A percentile compares a stretch with the other conserved stretches of the same genome.
Evolutionary conservation across 2,329 filamentous ascomycete species (phyloP).

Genomic region (Lecanicillium sp.): DNA sequence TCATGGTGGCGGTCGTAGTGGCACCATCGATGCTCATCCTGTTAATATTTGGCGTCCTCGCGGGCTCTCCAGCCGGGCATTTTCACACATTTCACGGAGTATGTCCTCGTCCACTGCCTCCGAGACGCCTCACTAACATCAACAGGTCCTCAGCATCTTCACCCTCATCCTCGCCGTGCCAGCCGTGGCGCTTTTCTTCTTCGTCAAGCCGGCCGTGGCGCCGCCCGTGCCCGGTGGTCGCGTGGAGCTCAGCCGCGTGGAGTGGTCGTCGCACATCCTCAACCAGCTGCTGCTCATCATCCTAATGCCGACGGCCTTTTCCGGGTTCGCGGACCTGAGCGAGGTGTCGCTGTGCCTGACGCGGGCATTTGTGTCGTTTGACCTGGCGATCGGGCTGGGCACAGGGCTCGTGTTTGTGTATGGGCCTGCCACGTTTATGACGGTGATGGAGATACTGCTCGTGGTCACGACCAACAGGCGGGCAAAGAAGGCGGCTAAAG

Average conservation of each 20-base stretch:
- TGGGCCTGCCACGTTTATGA: constrained; percentile 20
- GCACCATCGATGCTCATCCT: constrained; percentile 21
- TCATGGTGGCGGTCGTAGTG: constrained; percentile 23
- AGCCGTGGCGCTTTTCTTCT: constrained; percentile 21
- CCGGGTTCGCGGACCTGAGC: constrained; percentile 26
- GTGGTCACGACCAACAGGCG: constrained; percentile 7
- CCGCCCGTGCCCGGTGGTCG: not conserved
- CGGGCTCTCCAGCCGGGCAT: constrained; percentile 19
- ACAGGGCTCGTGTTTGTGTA: constrained; percentile 21
- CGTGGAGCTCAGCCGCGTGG: not conserved
- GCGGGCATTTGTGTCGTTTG: constrained; percentile 21
- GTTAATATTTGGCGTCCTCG: constrained; percentile 24
- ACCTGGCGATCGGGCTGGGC: constrained; percentile 21
- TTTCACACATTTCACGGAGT: constrained; percentile 27
- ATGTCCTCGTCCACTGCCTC: too few relatives aligned
- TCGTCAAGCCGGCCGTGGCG: constrained; percentile 17
- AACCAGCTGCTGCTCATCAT: constrained; percentile 25
- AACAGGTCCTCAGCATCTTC: constrained; percentile 25
- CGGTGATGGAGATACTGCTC: constrained; percentile 18
- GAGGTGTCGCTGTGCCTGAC: constrained; percentile 24
- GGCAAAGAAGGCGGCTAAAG: not conserved
- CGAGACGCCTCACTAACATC: not conserved
- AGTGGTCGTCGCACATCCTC: constrained; percentile 14
- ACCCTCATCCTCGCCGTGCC: constrained; percentile 22
- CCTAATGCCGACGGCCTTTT: constrained; percentile 18